Base-by-base conservation (phyloP, 805 yeast genomes). In the Wickerhamomyces bisporus region DNA sequence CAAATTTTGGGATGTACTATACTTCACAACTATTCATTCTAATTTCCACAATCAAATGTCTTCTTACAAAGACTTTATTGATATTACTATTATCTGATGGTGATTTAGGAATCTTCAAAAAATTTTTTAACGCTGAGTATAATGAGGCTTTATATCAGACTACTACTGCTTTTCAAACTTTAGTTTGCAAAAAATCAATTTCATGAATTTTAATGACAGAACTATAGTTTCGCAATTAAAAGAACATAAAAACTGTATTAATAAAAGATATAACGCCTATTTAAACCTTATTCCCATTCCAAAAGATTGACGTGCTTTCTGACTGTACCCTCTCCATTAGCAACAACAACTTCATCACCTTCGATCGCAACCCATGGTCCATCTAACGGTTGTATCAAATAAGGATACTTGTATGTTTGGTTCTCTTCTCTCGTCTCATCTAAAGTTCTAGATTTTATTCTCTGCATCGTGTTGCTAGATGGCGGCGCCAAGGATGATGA, bases 321-420 rank as follows among this genome's bases (percentile, higher is more conserved):
- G 10, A 57, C 52, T 2, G 72, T 65, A 11, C 66, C 67, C 19
- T 62, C 66, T 4, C 60, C 54, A 39, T 73, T 68, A 8, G 75
- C 77, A 48, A 73, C 64, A 15, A 76, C 64, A 27, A 72, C 65
- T 42, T 72, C 71, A 21, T 68, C 69, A 2, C 77, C 77, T 44
- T 81, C 87, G 13, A 80, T 65, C 1, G 81, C 83, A 25, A 89
- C 66, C 75, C 94, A 76, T 0, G 98, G 96, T 0, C 95, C 95
- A 47, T 87, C 96, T 32, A 91, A 62, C 5, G 76, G 73, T 35
- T 72, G 75, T 0, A 80, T 69, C 48, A 86, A 60, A 47, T 76
- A 76, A 2, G 96, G 96, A 58, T 86, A 89, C 32, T 78, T 80
- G 50, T 88, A 91, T 7, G 77, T 77, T 47, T 77, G 82, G 49